A percentile compares a stretch with the other conserved stretches of the same genome.
These are phyloP conservation scores for Aspergillus awamori DNA, from an alignment of 2,329 filamentous ascomycete species.

Conservation along the genomic window DNA sequence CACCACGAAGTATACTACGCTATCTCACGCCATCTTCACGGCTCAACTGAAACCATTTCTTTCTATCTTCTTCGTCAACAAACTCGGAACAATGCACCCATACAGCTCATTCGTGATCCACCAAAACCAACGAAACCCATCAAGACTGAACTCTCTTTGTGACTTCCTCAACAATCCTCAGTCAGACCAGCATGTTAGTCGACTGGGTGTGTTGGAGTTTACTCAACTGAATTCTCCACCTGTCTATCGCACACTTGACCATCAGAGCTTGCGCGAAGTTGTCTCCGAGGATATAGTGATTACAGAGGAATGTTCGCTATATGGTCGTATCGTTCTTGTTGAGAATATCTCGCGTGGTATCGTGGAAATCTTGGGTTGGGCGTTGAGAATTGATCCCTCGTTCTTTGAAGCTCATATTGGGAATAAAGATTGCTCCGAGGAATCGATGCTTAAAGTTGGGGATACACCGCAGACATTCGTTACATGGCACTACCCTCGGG, in stretches of 20 bases:
- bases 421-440: not conserved
- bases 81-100: not conserved
- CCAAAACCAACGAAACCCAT: not conserved
- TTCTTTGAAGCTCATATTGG: not conserved
- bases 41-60: not conserved
- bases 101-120: not conserved
- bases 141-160: not conserved
- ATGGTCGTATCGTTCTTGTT: not conserved
- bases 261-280: not conserved
- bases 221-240: not conserved
- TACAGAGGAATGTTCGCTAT: not conserved
- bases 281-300: not conserved
- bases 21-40: too few species aligned
- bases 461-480: not conserved
- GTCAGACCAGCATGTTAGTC: not conserved
- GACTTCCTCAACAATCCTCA: not conserved
- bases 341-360: not conserved
- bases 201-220: not conserved
- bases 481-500: not conserved
- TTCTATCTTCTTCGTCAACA: not conserved
- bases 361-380: not conserved
- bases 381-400: not conserved
- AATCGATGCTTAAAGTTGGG: not conserved
- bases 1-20: too few species aligned
- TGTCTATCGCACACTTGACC: not conserved